Base-by-base conservation (phyloP, 495 filamentous ascomycete species). In the Bathelium albidoporum region DNA sequence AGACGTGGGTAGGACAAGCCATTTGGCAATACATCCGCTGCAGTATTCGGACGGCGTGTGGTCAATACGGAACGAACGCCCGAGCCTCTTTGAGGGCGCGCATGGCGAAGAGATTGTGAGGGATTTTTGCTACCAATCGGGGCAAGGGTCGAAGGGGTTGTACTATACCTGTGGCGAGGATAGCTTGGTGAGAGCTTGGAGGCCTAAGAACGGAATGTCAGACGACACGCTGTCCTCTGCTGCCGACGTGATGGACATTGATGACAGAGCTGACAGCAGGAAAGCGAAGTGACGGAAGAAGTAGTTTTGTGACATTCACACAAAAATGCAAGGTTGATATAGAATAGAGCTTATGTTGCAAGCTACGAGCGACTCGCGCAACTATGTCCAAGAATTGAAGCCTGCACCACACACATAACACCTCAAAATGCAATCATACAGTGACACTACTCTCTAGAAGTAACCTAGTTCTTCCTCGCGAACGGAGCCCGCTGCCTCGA, bases 61-160 rank as follows among this genome's bases (percentile, higher is more conserved):
- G 49, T 58, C 45, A 24, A 39, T 59, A 22, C 4, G 34, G 16
- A 24, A 2, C 9, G 26, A 22, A 36, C 16, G 24, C 18, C n/a
- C 29, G 4, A 32, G 2, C 20, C 31, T n/a, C 4, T 52, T 63
- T 28, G 36, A 81, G 1, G 89, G 87, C 28, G 91, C 85, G 3
- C 93, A 97, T 75, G 89, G 89, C 0, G 85, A 85, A 28, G 92
- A 97, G 68, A 81, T 97, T 59, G 85, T 95, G 24, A 82, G 93
- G 55, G 87, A 89, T 41, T 83, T 96, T 52, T 87, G 82, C 74
- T 76, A 93, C 45, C 87, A 61, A 39, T 59, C 66, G 64, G 63
- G 61, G 32, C 64, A 64, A 5, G 49, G 49, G 16, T 4, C 49
- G 9, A 55, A 26, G 5, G 24, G 24, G 5, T 68, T 65, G 43